Percentiles rank a stretch among this genome's conserved stretches.
These are phyloP conservation scores for Saxispiralis lemnorum DNA, from an alignment of 495 filamentous ascomycete genomes.

Conservation along the genomic window DNA sequence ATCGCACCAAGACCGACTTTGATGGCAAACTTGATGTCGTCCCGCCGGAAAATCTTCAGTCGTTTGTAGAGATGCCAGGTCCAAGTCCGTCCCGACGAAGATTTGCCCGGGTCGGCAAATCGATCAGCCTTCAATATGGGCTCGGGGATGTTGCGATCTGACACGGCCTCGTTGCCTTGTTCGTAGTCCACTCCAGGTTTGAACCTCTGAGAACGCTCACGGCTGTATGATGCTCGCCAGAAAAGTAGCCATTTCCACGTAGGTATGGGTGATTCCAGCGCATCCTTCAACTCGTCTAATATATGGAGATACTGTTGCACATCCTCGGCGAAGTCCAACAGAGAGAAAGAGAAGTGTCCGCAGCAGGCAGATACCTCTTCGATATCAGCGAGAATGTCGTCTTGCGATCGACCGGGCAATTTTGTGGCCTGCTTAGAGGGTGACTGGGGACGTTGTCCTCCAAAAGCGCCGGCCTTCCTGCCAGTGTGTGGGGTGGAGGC, in stretches of 20 bases:
- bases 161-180: slow-evolving; percentile 8
- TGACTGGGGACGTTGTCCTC: not conserved
- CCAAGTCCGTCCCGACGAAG: slow-evolving; percentile 11
- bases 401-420: slow-evolving; percentile 40
- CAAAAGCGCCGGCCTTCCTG: not conserved
- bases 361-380: slow-evolving; percentile 94
- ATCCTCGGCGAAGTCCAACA: slow-evolving; percentile 79
- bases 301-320: slow-evolving; percentile 67
- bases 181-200: slow-evolving; percentile 11
- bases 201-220: not conserved
- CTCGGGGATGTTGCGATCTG: slow-evolving; percentile 5
- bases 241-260: slow-evolving; percentile 81
- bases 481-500: slow-evolving; percentile 1
- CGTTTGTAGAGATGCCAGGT: slow-evolving; percentile 42
- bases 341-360: slow-evolving; percentile 80
- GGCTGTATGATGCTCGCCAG: slow-evolving; percentile 34
- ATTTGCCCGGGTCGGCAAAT: slow-evolving; percentile 13
- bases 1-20: slow-evolving; percentile 85
- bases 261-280: slow-evolving; percentile 35
- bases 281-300: slow-evolving; percentile 63
- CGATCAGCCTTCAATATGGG: slow-evolving; percentile 9
- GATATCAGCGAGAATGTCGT: slow-evolving; percentile 73
- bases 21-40: slow-evolving; percentile 62
- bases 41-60: slow-evolving; percentile 40
- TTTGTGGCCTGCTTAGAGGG: slow-evolving; percentile 39